Evolutionary conservation across 371 early-diverging fungal genomes (phyloP).

Genomic region (Haplosporangium sp.): DNA sequence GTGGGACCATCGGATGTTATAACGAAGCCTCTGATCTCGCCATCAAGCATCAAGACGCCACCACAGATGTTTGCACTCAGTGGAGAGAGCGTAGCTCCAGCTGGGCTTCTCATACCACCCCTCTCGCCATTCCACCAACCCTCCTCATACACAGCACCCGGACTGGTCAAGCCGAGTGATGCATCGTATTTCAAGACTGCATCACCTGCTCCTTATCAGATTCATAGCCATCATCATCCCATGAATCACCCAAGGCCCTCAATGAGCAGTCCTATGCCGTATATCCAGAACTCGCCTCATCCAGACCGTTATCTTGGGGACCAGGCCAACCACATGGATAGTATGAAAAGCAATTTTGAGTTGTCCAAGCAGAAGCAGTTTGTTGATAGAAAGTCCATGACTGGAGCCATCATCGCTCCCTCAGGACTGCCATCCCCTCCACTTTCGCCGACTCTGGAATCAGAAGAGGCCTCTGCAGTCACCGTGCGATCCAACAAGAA

Average conservation of each 20-base stretch:
- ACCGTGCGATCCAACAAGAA: background rate
- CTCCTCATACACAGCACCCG: background rate
- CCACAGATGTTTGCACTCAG: background rate
- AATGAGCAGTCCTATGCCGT: no score
- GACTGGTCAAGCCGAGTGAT: no score
- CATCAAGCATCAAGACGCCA: background rate
- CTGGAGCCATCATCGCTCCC: no score
- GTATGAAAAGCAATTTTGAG: no score
- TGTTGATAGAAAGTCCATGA: no score
- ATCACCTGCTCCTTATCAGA: background rate
- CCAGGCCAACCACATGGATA: no score
- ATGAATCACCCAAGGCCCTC: background rate
- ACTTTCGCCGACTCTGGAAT: conserved; percentile 25
- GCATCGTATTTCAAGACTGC: background rate
- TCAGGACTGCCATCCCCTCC: conserved; percentile 34
- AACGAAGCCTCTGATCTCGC: conserved; percentile 23
- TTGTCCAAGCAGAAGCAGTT: background rate
- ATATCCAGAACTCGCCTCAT: no score
- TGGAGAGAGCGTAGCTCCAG: background rate
- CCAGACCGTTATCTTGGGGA: no score
- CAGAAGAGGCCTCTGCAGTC: background rate
- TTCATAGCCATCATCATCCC: background rate
- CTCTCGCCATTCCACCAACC: conserved; percentile 25
- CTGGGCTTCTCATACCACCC: conserved; percentile 21
- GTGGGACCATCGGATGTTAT: conserved; percentile 6